Conservation (phyloP, 345 rosid species). For the Aquilaria sinensis region DNA sequence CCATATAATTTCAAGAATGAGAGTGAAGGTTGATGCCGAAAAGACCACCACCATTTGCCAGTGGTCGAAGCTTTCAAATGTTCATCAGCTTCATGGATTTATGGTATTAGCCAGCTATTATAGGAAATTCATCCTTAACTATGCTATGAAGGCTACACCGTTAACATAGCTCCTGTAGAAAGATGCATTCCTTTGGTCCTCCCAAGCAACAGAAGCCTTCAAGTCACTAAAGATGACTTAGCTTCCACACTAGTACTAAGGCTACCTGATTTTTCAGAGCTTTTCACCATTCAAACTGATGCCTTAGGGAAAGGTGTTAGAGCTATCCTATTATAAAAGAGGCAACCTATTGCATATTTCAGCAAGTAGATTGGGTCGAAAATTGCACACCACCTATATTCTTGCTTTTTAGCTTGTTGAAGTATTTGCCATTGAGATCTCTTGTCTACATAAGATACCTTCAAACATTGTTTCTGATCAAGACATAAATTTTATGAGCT, state of each 20-base stretch:
- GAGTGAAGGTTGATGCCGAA: background rate
- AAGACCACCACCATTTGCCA: background rate
- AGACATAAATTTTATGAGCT: background rate
- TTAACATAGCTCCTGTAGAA: background rate
- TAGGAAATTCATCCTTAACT: background rate
- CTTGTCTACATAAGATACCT: conserved; percentile 1
- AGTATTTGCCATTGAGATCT: background rate
- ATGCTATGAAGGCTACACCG: background rate
- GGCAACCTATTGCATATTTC: background rate
- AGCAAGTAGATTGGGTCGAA: background rate
- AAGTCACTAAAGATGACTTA: background rate
- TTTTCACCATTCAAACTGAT: background rate
- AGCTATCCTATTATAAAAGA: background rate
- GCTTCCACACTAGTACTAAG: background rate
- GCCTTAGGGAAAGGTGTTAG: background rate
- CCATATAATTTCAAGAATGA: background rate
- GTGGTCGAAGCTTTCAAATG: background rate
- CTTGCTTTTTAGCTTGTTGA: background rate
- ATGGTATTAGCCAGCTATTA: background rate
- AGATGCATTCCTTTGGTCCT: background rate
- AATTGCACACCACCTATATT: background rate
- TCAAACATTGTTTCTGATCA: background rate
- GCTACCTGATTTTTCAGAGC: background rate
- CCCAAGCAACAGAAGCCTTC: background rate
- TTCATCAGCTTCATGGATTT: no score